These are phyloP conservation scores for Diutina rugosa DNA, from an alignment of 1,139 yeast species.

Conservation along the genomic window DNA sequence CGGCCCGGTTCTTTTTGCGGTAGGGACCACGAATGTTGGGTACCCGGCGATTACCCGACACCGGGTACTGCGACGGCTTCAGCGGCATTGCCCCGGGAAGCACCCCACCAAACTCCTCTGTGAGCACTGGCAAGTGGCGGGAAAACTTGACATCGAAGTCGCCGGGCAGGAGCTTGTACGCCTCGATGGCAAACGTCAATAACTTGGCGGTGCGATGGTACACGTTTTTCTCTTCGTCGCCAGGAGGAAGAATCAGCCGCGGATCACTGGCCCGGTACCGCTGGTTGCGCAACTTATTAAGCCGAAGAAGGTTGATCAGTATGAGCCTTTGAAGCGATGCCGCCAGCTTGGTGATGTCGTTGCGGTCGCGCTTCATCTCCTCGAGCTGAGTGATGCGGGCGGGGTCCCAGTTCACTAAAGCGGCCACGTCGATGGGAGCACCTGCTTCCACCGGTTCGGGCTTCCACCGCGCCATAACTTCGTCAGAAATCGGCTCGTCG, in stretches of 20 bases:
- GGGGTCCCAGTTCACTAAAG: conserved; percentile 43
- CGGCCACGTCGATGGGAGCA: conserved; percentile 22
- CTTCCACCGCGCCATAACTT: neutral
- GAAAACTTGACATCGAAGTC: conserved; percentile 23
- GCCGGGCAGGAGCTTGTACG: conserved; percentile 14
- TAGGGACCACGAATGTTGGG: conserved; percentile 27
- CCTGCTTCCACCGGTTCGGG: neutral
- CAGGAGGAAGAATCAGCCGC: conserved; percentile 13
- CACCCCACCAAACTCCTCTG: conserved; percentile 65
- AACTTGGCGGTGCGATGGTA: conserved; percentile 31
- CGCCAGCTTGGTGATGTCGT: conserved; percentile 17
- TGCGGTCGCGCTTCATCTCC: conserved; percentile 15
- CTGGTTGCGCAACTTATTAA: conserved; percentile 52
- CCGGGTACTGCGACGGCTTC: conserved; percentile 6
- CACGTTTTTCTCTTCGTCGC: conserved; percentile 14
- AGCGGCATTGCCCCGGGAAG: conserved; percentile 44
- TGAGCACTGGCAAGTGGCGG: conserved; percentile 51
- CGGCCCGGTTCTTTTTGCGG: conserved; percentile 20
- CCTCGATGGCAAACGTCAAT: conserved; percentile 18
- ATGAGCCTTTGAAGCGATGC: conserved; percentile 34
- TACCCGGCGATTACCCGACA: conserved; percentile 15
- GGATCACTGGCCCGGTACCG: conserved; percentile 29
- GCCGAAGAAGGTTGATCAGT: conserved; percentile 39
- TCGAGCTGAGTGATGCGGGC: conserved; percentile 17
- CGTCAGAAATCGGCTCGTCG: neutral